Conservation (phyloP, 345 rosid species). For the Linum usitatissimum region DNA sequence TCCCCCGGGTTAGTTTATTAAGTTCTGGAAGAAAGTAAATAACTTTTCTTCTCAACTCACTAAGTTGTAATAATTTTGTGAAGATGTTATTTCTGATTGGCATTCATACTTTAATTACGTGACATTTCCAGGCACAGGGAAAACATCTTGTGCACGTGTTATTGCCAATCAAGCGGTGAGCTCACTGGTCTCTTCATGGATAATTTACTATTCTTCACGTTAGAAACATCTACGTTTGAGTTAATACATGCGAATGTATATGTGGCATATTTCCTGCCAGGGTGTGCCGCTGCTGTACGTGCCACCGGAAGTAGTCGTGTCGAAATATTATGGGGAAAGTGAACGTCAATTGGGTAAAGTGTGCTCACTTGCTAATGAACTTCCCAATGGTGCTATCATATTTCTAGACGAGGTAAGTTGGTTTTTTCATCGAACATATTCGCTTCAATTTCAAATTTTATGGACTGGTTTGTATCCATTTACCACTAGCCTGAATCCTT, state of each 20-base stretch:
- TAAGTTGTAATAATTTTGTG: neutral
- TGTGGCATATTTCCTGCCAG: conserved; percentile 28
- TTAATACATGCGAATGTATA: neutral
- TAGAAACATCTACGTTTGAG: neutral
- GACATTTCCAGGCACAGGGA: conserved; percentile 70
- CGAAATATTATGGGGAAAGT: conserved; percentile 91
- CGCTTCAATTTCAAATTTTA: neutral
- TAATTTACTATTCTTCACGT: conserved; percentile 3
- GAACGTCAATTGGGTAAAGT: conserved; percentile 76
- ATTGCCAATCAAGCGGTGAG: conserved; percentile 87
- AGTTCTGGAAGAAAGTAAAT: neutral
- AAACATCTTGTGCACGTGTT: conserved; percentile 91
- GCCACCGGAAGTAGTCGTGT: conserved; percentile 79
- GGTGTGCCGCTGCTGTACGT: conserved; percentile 82
- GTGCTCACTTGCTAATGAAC: conserved; percentile 77
- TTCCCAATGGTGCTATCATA: conserved; percentile 69
- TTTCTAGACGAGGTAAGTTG: conserved; percentile 82
- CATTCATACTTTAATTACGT: conserved; percentile 10
- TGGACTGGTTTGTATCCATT: neutral
- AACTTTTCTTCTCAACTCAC: neutral
- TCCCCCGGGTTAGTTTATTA: conserved; percentile 61
- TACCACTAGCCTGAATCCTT: neutral
- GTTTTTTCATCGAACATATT: neutral
- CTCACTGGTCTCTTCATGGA: conserved; percentile 9
- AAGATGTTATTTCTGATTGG: neutral